A percentile compares a stretch with the other conserved stretches of the same genome.
These are phyloP conservation scores for Phytophthora sp. DNA, from an alignment of 352 stramenopile species.

Conservation along the genomic window DNA sequence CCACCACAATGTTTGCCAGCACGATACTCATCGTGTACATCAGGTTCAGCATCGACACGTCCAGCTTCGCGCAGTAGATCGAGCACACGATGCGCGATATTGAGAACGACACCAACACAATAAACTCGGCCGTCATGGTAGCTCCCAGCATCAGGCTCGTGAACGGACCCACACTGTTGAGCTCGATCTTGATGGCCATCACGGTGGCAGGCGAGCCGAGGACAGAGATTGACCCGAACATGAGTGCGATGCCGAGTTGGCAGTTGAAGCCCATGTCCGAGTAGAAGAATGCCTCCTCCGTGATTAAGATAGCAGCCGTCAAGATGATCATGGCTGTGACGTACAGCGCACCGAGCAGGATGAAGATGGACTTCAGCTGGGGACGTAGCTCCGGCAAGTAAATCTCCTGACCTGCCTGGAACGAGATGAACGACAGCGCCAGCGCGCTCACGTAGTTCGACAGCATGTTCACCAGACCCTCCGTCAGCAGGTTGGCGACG, in stretches of 20 bases:
- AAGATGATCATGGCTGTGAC: conserved; percentile 52
- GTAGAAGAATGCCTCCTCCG: conserved; percentile 63
- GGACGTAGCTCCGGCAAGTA: conserved; percentile 61
- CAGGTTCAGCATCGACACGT: conserved; percentile 61
- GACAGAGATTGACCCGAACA: conserved; percentile 74
- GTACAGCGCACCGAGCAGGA: conserved; percentile 52
- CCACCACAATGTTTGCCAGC: conserved; percentile 57
- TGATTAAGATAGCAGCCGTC: conserved; percentile 49
- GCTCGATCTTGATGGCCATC: conserved; percentile 81
- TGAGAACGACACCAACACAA: conserved; percentile 77
- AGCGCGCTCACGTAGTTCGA: conserved; percentile 59
- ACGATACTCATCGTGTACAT: conserved; percentile 63
- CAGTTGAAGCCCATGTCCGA: conserved; percentile 43
- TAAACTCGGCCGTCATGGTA: conserved; percentile 75
- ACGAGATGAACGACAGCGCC: conserved; percentile 72
- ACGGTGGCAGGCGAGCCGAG: conserved; percentile 68
- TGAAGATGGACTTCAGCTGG: conserved; percentile 63
- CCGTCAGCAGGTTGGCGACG: conserved; percentile 54
- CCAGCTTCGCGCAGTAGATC: conserved; percentile 65
- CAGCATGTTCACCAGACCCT: conserved; percentile 49
- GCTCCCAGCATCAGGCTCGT: conserved; percentile 78
- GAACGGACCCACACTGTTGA: conserved; percentile 73
- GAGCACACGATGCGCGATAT: conserved; percentile 66
- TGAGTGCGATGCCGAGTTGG: conserved; percentile 63
- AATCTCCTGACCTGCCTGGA: conserved; percentile 72